phyloP scores from a whole-genome alignment of 306 rosid genomes.

The Hippophae rhamnoides region DNA sequence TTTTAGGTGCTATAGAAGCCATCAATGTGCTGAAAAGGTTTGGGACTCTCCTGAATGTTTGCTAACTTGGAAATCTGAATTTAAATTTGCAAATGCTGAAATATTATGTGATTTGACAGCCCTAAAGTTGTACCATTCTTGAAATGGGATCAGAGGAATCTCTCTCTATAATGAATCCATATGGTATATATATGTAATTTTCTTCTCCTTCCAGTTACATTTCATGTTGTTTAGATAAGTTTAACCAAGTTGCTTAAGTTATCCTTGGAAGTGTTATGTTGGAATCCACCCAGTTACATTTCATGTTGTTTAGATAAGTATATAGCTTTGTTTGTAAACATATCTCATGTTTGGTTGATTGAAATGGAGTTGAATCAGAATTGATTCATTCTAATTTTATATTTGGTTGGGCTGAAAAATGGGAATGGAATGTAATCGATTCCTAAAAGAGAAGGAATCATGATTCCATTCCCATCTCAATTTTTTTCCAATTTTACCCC shows the following conservation, averaged over 20 bases:
- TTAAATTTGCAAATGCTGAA: not conserved
- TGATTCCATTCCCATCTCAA: too few species aligned
- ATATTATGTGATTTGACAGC: constrained; percentile 11
- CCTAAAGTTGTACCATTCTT: constrained; percentile 2
- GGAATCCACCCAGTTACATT: not conserved
- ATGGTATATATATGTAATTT: not conserved
- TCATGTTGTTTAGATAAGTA: not conserved
- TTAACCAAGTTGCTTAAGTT: too few species aligned
- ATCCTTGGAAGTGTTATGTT: too few species aligned
- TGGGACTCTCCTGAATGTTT: constrained; percentile 15
- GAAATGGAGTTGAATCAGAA: too few species aligned
- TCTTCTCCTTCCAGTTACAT: not conserved
- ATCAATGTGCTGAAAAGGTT: constrained; percentile 76
- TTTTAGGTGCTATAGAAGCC: constrained; percentile 97
- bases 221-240: not conserved
- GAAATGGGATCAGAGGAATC: constrained; percentile 2
- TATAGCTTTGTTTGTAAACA: too few species aligned
- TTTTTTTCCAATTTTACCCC: too few species aligned
- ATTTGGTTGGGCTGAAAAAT: too few species aligned
- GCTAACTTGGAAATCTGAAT: not conserved
- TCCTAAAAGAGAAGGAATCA: too few species aligned
- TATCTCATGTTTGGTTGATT: too few species aligned
- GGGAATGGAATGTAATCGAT: too few species aligned
- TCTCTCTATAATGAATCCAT: not conserved
- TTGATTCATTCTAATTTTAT: too few species aligned